phyloP scores from a whole-genome alignment of 768 basidiomycete species.

The Lentinula lateritia region DNA sequence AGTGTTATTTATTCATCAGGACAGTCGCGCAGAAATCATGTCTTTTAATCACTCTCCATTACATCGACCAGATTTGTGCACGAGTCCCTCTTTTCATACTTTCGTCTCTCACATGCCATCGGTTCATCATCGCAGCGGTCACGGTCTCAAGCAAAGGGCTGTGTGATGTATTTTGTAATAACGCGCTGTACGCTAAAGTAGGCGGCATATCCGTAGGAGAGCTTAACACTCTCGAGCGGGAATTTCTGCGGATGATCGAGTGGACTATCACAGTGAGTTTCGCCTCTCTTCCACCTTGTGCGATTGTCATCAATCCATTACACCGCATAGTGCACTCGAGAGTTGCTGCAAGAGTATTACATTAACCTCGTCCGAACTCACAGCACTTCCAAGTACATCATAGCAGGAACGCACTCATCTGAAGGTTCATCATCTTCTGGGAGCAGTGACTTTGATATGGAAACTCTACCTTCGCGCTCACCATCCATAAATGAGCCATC shows the following conservation, averaged over 20 bases:
- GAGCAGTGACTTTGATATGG: slow-evolving; percentile 50
- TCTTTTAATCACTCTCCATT: slow-evolving; percentile 77
- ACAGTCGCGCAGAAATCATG: slow-evolving; percentile 55
- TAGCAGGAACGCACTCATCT: slow-evolving; percentile 40
- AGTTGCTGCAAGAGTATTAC: slow-evolving; percentile 91
- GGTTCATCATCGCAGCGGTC: slow-evolving; percentile 93
- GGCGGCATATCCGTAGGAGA: slow-evolving; percentile 91
- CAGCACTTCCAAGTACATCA: slow-evolving; percentile 51
- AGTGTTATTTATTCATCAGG: neutral
- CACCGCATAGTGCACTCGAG: slow-evolving; percentile 75
- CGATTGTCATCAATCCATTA: neutral
- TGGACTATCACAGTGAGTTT: slow-evolving; percentile 88
- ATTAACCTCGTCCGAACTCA: slow-evolving; percentile 88
- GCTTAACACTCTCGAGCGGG: slow-evolving; percentile 91
- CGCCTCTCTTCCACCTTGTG: slow-evolving; percentile 19
- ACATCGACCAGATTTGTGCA: slow-evolving; percentile 91
- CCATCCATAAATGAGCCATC: slow-evolving; percentile 6
- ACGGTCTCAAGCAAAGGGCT: slow-evolving; percentile 92
- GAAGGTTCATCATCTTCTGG: slow-evolving; percentile 34
- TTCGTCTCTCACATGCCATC: slow-evolving; percentile 94
- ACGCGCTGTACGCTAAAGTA: slow-evolving; percentile 91
- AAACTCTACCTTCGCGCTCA: slow-evolving; percentile 34
- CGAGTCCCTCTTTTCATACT: slow-evolving; percentile 86
- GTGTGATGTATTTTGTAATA: slow-evolving; percentile 94
- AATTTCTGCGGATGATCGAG: slow-evolving; percentile 87